A percentile compares a stretch with the other conserved stretches of the same genome.
Evolutionary conservation across 2,329 filamentous ascomycete genomes (phyloP).

Genomic region (Stemphylium lycopersici): DNA sequence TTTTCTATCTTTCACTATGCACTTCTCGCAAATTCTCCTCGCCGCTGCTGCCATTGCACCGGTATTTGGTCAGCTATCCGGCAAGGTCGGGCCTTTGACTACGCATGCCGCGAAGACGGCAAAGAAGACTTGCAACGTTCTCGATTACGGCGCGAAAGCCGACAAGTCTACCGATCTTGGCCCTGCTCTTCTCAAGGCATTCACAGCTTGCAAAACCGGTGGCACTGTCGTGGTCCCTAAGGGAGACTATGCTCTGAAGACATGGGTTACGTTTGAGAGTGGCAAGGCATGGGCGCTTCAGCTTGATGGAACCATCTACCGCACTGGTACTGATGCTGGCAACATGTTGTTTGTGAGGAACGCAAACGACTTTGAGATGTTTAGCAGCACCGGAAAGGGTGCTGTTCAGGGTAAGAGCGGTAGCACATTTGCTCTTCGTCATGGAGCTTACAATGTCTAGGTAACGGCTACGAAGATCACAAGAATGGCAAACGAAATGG

Average conservation of each 20-base stretch:
- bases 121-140: slow-evolving; percentile 60
- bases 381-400: slow-evolving; percentile 59
- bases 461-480: slow-evolving; percentile 59
- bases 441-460: slow-evolving; percentile 3
- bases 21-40: slow-evolving; percentile 28
- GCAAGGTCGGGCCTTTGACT: slow-evolving; percentile 43
- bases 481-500: slow-evolving; percentile 49
- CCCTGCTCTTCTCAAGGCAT: slow-evolving; percentile 56
- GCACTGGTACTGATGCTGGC: slow-evolving; percentile 56
- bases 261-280: slow-evolving; percentile 57
- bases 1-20: slow-evolving; percentile 24
- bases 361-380: slow-evolving; percentile 60
- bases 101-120: slow-evolving; percentile 50
- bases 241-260: slow-evolving; percentile 58
- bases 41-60: slow-evolving; percentile 26
- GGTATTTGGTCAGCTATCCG: slow-evolving; percentile 41
- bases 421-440: not conserved
- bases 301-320: slow-evolving; percentile 60
- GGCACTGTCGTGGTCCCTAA: slow-evolving; percentile 58
- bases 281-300: slow-evolving; percentile 59
- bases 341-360: slow-evolving; percentile 62
- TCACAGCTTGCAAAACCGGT: slow-evolving; percentile 57
- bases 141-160: slow-evolving; percentile 59
- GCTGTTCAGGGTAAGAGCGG: slow-evolving; percentile 54
- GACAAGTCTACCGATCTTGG: slow-evolving; percentile 61